phyloP scores from a whole-genome alignment of 169 alveolate species.

The Cryptosporidium canis region DNA sequence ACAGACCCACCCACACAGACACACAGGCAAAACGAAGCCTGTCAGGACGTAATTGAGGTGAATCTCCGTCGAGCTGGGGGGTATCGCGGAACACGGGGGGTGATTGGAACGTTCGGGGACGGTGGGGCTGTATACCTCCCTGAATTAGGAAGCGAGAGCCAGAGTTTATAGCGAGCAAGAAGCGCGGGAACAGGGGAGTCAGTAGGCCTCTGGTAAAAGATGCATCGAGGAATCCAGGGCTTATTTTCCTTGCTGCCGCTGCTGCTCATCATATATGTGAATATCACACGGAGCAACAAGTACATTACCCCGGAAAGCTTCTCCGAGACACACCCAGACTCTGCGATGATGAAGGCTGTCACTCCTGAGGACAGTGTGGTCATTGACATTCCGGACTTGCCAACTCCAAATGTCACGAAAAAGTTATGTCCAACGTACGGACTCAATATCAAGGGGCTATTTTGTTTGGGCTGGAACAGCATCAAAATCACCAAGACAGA shows the following conservation, averaged over 20 bases:
- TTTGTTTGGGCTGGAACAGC: conserved; percentile 47
- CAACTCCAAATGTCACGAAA: conserved; percentile 19
- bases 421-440: conserved; percentile 52
- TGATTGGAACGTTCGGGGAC: no score
- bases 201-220: no score
- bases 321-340: conserved; percentile 5
- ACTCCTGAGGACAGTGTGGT: background rate
- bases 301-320: conserved; percentile 52
- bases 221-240: background rate
- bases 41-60: no score
- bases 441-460: conserved; percentile 36
- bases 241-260: background rate
- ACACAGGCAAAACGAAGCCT: no score
- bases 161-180: no score
- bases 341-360: background rate
- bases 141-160: no score
- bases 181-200: no score
- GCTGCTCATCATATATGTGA: background rate
- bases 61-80: no score
- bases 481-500: conserved; percentile 33
- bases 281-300: conserved; percentile 2
- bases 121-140: no score
- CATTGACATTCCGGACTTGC: conserved; percentile 60
- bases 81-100: no score
- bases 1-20: background rate